Evolutionary conservation across 495 filamentous ascomycete species (phyloP).

Genomic region (Daldinia grandis): DNA sequence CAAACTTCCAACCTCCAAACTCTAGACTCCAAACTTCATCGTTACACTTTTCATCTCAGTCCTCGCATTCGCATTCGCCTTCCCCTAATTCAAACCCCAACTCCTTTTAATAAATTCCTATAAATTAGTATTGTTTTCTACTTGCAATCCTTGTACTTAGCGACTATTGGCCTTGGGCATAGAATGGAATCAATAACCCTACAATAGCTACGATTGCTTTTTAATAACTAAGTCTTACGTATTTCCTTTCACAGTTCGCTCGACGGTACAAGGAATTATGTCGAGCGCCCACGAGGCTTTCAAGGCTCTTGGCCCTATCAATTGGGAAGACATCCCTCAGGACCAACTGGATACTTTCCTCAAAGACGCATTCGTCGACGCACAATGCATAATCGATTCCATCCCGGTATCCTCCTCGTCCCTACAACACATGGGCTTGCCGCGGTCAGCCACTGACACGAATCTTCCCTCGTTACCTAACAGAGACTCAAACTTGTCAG

Average conservation of each 20-base stretch:
- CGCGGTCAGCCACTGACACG: slow-evolving; percentile 47
- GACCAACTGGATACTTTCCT: slow-evolving; percentile 65
- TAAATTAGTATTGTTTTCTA: not conserved
- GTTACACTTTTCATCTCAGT: not conserved
- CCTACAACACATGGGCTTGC: slow-evolving; percentile 40
- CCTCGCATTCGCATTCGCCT: not conserved
- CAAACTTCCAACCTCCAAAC: too few species aligned
- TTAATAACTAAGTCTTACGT: slow-evolving; percentile 6
- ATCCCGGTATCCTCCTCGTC: slow-evolving; percentile 59
- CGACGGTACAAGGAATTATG: slow-evolving; percentile 53
- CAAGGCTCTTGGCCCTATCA: slow-evolving; percentile 72
- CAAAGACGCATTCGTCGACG: slow-evolving; percentile 65
- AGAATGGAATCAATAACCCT: slow-evolving; percentile 21
- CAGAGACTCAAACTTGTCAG: slow-evolving; percentile 39
- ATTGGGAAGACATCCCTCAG: slow-evolving; percentile 69
- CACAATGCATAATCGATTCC: slow-evolving; percentile 77
- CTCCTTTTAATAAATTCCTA: slow-evolving; percentile 6
- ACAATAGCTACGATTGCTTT: not conserved
- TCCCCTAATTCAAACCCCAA: not conserved
- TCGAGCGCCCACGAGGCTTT: slow-evolving; percentile 76
- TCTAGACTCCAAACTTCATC: too few species aligned
- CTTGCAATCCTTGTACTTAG: slow-evolving; percentile 11
- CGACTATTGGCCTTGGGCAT: not conserved
- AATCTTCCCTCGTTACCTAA: slow-evolving; percentile 30
- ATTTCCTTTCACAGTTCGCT: not conserved